phyloP scores from a whole-genome alignment of 2,329 filamentous ascomycete genomes.

The Drechslera avenae region DNA sequence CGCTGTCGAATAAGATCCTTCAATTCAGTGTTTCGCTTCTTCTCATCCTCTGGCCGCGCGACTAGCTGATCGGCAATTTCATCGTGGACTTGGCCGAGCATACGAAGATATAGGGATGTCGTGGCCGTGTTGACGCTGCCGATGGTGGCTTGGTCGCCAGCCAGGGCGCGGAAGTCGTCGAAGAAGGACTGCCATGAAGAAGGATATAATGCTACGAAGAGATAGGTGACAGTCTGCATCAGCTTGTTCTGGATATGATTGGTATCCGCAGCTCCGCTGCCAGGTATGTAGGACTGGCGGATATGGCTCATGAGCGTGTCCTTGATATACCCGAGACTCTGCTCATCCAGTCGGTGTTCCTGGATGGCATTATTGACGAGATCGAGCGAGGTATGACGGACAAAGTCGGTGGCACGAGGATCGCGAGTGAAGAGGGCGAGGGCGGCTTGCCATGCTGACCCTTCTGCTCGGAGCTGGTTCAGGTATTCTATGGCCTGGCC shows the following conservation, averaged over 20 bases:
- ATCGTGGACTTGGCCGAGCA: conserved; percentile 89
- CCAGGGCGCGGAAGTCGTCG: conserved; percentile 83
- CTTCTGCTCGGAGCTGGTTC: conserved; percentile 77
- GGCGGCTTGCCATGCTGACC: conserved; percentile 89
- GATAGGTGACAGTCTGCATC: conserved; percentile 90
- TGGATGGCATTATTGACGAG: conserved; percentile 92
- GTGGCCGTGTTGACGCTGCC: conserved; percentile 72
- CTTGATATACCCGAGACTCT: conserved; percentile 76
- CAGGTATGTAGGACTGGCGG: conserved; percentile 71
- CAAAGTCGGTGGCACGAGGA: conserved; percentile 78
- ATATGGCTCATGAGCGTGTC: conserved; percentile 83
- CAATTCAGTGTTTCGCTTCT: conserved; percentile 83
- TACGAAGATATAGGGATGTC: conserved; percentile 84
- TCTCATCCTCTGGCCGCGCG: conserved; percentile 75
- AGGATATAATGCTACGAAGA: conserved; percentile 87
- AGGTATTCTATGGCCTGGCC: conserved; percentile 86
- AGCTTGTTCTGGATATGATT: conserved; percentile 91
- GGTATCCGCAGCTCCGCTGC: conserved; percentile 68
- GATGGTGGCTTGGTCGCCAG: conserved; percentile 62
- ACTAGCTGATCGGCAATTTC: conserved; percentile 95
- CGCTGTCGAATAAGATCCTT: conserved; percentile 88
- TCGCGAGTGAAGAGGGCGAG: conserved; percentile 81
- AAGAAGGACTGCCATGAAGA: conserved; percentile 88
- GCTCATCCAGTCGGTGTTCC: conserved; percentile 73
- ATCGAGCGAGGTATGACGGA: conserved; percentile 87